A percentile compares a stretch with the other conserved stretches of the same genome.
phyloP scores from a whole-genome alignment of 1,284 basidiomycete genomes.

The Blastosporella zonata region DNA sequence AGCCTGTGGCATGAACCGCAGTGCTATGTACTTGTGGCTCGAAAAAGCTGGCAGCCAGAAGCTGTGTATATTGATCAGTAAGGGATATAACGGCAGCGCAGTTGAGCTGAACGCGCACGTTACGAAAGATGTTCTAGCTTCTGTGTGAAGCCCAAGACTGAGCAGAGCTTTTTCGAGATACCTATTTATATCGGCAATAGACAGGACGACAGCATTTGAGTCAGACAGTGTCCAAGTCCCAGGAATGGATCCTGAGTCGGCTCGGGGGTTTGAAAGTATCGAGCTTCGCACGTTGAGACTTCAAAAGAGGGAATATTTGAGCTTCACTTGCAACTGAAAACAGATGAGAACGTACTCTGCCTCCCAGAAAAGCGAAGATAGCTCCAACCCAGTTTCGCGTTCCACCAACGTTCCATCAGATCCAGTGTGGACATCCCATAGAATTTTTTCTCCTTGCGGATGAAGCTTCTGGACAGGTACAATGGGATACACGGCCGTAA shows the following conservation, averaged over 20 bases:
- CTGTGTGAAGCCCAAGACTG: slow-evolving; percentile 35
- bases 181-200: slow-evolving; percentile 23
- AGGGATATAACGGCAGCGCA: not conserved
- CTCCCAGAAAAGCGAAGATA: slow-evolving; percentile 35
- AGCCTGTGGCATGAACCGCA: slow-evolving; percentile 43
- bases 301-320: not conserved
- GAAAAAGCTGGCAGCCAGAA: slow-evolving; percentile 44
- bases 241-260: not conserved
- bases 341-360: slow-evolving; percentile 24
- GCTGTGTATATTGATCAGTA: slow-evolving; percentile 18
- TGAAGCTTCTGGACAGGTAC: slow-evolving; percentile 21
- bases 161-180: slow-evolving; percentile 36
- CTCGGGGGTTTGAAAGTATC: not conserved
- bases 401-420: slow-evolving; percentile 27
- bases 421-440: slow-evolving; percentile 27
- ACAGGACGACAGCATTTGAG: slow-evolving; percentile 29
- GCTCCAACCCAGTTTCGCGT: slow-evolving; percentile 23
- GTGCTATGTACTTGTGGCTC: slow-evolving; percentile 37
- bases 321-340: not conserved
- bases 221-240: slow-evolving; percentile 18
- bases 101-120: slow-evolving; percentile 22
- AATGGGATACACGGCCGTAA: slow-evolving; percentile 33
- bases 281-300: slow-evolving; percentile 2
- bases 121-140: slow-evolving; percentile 44
- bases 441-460: slow-evolving; percentile 17